A percentile compares a stretch with the other conserved stretches of the same genome.
Evolutionary conservation across 495 filamentous ascomycete species (phyloP).

Genomic region (Podospora bellae-mahoneyi): DNA sequence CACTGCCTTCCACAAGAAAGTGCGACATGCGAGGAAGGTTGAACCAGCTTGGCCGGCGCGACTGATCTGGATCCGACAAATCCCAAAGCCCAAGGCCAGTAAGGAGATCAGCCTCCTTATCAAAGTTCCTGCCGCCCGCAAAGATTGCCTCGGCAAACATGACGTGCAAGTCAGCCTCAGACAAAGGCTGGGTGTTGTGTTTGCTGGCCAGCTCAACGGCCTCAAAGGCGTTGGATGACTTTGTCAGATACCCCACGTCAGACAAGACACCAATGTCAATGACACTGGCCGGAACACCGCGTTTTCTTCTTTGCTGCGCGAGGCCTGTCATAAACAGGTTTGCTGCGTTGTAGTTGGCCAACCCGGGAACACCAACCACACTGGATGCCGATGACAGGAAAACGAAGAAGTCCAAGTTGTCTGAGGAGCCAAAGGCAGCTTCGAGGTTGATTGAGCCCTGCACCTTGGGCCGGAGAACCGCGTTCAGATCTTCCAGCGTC

Average conservation of each 20-base stretch:
- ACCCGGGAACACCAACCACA: conserved; percentile 45
- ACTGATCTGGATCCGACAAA: background rate
- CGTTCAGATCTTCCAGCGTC: conserved; percentile 6
- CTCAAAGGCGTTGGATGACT: conserved; percentile 7
- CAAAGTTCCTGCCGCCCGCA: background rate
- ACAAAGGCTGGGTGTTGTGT: background rate
- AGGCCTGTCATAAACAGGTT: conserved; percentile 47
- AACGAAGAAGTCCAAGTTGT: conserved; percentile 56
- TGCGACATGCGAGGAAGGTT: background rate
- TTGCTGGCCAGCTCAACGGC: background rate
- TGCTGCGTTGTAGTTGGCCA: conserved; percentile 52
- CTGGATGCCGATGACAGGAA: conserved; percentile 48
- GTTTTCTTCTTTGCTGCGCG: conserved; percentile 23
- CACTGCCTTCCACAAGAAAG: background rate
- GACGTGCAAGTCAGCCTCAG: background rate
- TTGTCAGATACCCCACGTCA: conserved; percentile 25
- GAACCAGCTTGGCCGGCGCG: background rate
- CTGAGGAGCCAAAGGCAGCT: background rate
- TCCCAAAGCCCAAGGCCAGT: background rate
- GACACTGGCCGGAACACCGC: conserved; percentile 35
- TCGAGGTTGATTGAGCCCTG: background rate
- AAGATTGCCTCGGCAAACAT: conserved; percentile 8
- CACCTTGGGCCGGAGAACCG: conserved; percentile 9
- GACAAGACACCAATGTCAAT: conserved; percentile 39
- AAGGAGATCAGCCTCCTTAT: background rate